phyloP scores from a whole-genome alignment of 2,329 filamentous ascomycete species.

The Camillea tinctor region DNA sequence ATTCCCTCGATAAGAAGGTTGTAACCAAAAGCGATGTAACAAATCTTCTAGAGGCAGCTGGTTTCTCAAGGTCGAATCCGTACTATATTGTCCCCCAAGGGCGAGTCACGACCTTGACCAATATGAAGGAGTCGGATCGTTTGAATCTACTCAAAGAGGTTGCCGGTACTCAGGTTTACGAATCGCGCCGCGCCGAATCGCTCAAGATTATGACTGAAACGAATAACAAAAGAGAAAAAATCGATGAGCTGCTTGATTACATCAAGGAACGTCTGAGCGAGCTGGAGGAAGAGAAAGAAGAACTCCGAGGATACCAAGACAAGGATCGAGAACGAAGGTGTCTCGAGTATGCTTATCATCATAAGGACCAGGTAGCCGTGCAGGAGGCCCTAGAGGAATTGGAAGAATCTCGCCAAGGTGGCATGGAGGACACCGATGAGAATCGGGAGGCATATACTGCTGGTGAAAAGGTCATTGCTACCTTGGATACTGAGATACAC shows the following conservation, averaged over 20 bases:
- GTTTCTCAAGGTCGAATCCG: conserved; percentile 94
- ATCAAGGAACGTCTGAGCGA: conserved; percentile 88
- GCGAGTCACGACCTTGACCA: conserved; percentile 91
- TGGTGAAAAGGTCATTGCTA: conserved; percentile 75
- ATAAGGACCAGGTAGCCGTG: conserved; percentile 81
- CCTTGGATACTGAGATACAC: conserved; percentile 76
- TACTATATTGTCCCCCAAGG: conserved; percentile 99
- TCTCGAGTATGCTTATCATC: conserved; percentile 91
- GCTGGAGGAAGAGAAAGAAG: conserved; percentile 95
- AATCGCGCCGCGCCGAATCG: conserved; percentile 85
- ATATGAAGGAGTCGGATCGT: conserved; percentile 96
- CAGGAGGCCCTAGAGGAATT: conserved; percentile 76
- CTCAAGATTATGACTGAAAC: conserved; percentile 97
- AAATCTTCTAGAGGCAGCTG: conserved; percentile 91
- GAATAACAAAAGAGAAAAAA: conserved; percentile 90
- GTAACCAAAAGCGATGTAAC: conserved; percentile 92
- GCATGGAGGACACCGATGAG: conserved; percentile 80
- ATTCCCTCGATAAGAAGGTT: conserved; percentile 95
- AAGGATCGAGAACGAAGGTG: conserved; percentile 91
- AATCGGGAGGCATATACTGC: conserved; percentile 74
- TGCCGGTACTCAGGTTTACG: conserved; percentile 96
- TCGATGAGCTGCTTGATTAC: conserved; percentile 86
- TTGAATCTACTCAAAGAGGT: conserved; percentile 92
- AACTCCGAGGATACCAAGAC: conserved; percentile 88
- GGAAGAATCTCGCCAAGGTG: conserved; percentile 76